A percentile compares a stretch with the other conserved stretches of the same genome.
phyloP scores from a whole-genome alignment of 73 alveolate genomes.

The Tetrahymena elliotti region DNA sequence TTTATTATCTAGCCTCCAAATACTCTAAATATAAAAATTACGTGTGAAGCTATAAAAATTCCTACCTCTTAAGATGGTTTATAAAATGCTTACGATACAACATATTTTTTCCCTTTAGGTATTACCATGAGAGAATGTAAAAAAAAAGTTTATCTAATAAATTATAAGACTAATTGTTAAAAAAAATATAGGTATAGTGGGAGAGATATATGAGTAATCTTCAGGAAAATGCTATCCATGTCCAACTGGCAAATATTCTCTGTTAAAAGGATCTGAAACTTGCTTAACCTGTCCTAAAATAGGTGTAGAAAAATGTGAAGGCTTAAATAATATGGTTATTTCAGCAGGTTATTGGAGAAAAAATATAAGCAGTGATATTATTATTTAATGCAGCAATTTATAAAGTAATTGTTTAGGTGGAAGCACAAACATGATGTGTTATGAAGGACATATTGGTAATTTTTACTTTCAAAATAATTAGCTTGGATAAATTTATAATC shows the following conservation, averaged over 20 bases:
- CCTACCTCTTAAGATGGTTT: not conserved
- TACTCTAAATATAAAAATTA: not conserved
- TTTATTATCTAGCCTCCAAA: not conserved
- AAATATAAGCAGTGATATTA: conserved; percentile 6
- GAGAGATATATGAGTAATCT: not conserved
- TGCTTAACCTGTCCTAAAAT: not conserved
- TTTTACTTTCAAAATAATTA: no score
- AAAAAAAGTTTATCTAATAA: not conserved
- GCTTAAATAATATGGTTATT: not conserved
- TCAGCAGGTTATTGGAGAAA: conserved; percentile 16
- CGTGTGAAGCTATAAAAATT: not conserved
- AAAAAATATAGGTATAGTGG: not conserved
- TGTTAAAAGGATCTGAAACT: not conserved
- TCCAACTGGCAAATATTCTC: not conserved
- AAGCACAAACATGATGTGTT: not conserved
- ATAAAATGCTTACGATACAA: not conserved
- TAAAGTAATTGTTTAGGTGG: conserved; percentile 20
- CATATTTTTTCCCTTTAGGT: not conserved
- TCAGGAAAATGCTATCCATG: not conserved
- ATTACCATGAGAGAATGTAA: not conserved
- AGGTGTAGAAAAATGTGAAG: not conserved
- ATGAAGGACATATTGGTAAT: conserved; percentile 17
- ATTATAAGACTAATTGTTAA: not conserved
- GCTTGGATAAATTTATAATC: no score
- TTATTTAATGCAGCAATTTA: conserved; percentile 10